These are phyloP conservation scores for Viridothelium virens DNA, from an alignment of 495 filamentous ascomycete genomes.

Conservation along the genomic window DNA sequence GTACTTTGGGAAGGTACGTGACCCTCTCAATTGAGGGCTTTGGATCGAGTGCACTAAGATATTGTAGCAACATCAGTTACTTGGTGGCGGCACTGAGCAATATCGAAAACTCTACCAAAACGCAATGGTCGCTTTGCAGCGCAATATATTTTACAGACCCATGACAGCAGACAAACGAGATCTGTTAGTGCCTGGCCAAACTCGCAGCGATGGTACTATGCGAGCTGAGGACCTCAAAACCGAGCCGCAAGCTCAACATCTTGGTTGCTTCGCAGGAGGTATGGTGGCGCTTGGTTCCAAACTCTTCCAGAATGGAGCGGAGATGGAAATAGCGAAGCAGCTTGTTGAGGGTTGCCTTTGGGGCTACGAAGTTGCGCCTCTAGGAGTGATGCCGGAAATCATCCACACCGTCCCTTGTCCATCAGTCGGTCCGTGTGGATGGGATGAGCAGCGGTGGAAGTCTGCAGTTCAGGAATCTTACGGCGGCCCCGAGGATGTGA, in stretches of 20 bases:
- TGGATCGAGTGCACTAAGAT: not conserved
- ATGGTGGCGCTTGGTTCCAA: conserved; percentile 50
- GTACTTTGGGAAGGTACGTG: conserved; percentile 32
- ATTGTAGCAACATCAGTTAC: conserved; percentile 22
- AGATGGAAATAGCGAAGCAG: conserved; percentile 48
- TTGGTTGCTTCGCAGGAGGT: conserved; percentile 54
- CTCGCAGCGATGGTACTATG: conserved; percentile 35
- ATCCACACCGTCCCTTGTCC: conserved; percentile 48
- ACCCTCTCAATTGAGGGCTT: conserved; percentile 17
- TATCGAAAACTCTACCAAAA: conserved; percentile 40
- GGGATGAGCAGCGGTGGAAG: conserved; percentile 44
- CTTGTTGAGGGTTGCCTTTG: conserved; percentile 89
- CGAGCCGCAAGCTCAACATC: conserved; percentile 43
- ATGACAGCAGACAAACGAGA: conserved; percentile 28
- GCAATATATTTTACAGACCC: conserved; percentile 41
- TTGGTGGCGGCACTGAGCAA: conserved; percentile 29
- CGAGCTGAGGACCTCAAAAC: conserved; percentile 14
- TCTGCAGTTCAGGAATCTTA: conserved; percentile 15
- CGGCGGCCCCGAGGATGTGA: conserved; percentile 14
- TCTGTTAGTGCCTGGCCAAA: conserved; percentile 21
- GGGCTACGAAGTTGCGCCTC: conserved; percentile 75
- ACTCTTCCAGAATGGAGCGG: conserved; percentile 48
- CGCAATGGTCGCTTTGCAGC: conserved; percentile 30
- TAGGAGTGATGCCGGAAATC: conserved; percentile 63
- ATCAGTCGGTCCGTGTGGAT: conserved; percentile 40